Evolutionary conservation across 2,329 filamentous ascomycete genomes (phyloP).

Genomic region (Triangularia setosa): DNA sequence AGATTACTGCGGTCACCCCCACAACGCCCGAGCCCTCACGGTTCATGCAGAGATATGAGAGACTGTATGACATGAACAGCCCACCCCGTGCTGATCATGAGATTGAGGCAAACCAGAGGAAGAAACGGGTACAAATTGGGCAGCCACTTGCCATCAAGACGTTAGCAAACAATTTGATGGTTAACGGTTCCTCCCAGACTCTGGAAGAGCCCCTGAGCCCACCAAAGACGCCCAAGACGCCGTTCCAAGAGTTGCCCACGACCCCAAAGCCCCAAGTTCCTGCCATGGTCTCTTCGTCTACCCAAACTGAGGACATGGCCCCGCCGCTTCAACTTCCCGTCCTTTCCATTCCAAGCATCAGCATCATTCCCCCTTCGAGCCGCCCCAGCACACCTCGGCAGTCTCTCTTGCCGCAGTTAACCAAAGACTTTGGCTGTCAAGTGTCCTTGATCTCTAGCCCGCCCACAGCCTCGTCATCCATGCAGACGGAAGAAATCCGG

Average conservation of each 20-base stretch:
- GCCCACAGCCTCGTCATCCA: slow-evolving; percentile 48
- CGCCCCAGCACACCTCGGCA: slow-evolving; percentile 74
- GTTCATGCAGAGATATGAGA: slow-evolving; percentile 35
- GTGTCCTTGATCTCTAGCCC: slow-evolving; percentile 54
- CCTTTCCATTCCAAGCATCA: slow-evolving; percentile 74
- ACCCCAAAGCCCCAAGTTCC: slow-evolving; percentile 33
- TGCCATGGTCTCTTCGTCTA: slow-evolving; percentile 52
- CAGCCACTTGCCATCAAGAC: slow-evolving; percentile 49
- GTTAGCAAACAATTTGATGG: slow-evolving; percentile 48
- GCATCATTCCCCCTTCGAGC: slow-evolving; percentile 83
- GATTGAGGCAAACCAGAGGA: slow-evolving; percentile 69
- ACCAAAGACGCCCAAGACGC: slow-evolving; percentile 59
- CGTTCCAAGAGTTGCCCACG: slow-evolving; percentile 36
- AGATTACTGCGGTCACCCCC: slow-evolving; percentile 38
- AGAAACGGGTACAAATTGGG: slow-evolving; percentile 60
- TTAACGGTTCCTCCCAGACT: slow-evolving; percentile 63
- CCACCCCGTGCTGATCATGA: slow-evolving; percentile 50
- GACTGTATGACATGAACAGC: slow-evolving; percentile 41
- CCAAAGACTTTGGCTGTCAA: slow-evolving; percentile 80
- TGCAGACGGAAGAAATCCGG: slow-evolving; percentile 90
- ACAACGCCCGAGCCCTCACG: slow-evolving; percentile 41
- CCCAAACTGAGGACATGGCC: slow-evolving; percentile 57
- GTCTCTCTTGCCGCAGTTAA: slow-evolving; percentile 72
- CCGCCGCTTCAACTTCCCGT: slow-evolving; percentile 36
- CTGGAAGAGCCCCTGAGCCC: slow-evolving; percentile 59